A percentile compares a stretch with the other conserved stretches of the same genome.
Conservation (phyloP, 2,329 filamentous ascomycete species). For the Uncinocarpus reesii region DNA sequence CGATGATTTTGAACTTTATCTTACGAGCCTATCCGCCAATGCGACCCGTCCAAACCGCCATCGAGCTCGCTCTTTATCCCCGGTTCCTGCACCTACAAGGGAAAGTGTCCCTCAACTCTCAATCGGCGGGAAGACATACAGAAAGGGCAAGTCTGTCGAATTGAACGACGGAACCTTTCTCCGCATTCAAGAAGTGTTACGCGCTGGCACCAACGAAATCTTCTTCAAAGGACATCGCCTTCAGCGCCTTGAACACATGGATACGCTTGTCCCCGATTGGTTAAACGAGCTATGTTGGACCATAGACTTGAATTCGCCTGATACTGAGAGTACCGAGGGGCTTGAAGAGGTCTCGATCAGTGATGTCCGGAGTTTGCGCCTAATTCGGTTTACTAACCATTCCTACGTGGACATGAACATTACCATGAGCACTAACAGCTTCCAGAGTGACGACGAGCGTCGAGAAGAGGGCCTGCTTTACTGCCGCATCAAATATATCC, state of each 20-base stretch:
- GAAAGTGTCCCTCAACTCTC: conserved; percentile 15
- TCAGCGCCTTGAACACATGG: conserved; percentile 25
- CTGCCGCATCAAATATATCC: conserved; percentile 27
- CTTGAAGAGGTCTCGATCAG: conserved; percentile 33
- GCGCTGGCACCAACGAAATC: conserved; percentile 20
- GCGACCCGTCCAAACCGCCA: neutral
- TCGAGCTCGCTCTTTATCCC: neutral
- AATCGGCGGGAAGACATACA: conserved; percentile 21
- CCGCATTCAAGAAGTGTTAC: conserved; percentile 30
- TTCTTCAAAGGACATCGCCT: conserved; percentile 34
- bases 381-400: conserved; percentile 48
- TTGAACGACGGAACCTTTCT: conserved; percentile 34
- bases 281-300: conserved; percentile 40
- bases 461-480: conserved; percentile 27
- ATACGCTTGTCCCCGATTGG: conserved; percentile 30
- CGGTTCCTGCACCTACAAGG: neutral
- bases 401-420: conserved; percentile 30
- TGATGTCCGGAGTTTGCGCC: conserved; percentile 34
- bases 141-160: conserved; percentile 28
- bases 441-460: conserved; percentile 18
- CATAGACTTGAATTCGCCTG: conserved; percentile 22
- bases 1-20: conserved; percentile 18
- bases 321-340: conserved; percentile 17
- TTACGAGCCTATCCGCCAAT: conserved; percentile 15
- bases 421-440: conserved; percentile 12